Evolutionary conservation across 1,284 basidiomycete genomes (phyloP).

Genomic region (Erythrobasidium hasegawianum): DNA sequence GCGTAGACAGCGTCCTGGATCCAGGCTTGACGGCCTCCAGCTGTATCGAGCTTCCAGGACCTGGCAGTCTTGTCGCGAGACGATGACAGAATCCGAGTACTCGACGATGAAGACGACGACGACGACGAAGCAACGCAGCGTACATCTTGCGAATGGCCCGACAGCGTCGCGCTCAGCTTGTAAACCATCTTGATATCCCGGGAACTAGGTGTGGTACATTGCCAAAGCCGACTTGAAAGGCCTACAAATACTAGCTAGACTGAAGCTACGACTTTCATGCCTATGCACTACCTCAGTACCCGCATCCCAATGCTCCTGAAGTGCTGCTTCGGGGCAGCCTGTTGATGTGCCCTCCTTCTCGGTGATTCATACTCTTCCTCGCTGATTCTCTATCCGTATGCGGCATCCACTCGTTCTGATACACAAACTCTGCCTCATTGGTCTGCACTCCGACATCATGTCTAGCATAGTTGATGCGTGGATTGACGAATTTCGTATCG

Average conservation of each 20-base stretch:
- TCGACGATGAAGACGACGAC: neutral
- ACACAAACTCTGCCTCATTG: constrained; percentile 17
- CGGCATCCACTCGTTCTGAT: neutral
- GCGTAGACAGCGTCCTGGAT: constrained; percentile 45
- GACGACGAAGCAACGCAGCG: constrained; percentile 20
- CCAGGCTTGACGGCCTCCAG: constrained; percentile 34
- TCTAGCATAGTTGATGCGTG: constrained; percentile 16
- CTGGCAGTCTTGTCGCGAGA: constrained; percentile 87
- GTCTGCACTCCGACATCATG: constrained; percentile 19
- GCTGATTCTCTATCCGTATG: neutral
- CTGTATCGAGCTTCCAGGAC: constrained; percentile 63
- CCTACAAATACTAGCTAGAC: no score
- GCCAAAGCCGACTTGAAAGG: no score
- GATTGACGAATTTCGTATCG: constrained; percentile 59
- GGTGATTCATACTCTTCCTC: neutral
- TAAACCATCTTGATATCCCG: neutral
- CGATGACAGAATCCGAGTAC: constrained; percentile 70
- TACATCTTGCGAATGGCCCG: constrained; percentile 34
- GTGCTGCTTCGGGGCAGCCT: constrained; percentile 5
- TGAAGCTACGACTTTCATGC: no score
- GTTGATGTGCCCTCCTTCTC: neutral
- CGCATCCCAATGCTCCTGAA: neutral
- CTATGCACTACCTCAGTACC: neutral
- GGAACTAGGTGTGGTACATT: no score
- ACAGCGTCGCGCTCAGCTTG: constrained; percentile 31